Evolutionary conservation across 306 rosid genomes (phyloP).

Genomic region (Begonia masoniana): DNA sequence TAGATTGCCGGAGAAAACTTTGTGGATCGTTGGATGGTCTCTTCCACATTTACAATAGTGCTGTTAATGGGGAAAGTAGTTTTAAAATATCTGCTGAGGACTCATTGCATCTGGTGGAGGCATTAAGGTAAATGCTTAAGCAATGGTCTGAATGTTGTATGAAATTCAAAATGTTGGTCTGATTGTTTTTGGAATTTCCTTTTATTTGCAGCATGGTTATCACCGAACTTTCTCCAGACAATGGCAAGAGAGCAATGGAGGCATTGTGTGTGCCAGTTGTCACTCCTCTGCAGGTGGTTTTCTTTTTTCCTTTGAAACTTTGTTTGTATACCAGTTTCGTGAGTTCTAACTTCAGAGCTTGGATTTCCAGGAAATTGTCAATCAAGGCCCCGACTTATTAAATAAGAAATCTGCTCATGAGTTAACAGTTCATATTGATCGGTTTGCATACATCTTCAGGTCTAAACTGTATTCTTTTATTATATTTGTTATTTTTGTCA

Average conservation of each 20-base stretch:
- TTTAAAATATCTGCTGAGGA: slow-evolving; percentile 91
- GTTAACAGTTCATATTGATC: slow-evolving; percentile 88
- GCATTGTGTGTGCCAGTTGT: slow-evolving; percentile 88
- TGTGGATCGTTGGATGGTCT: slow-evolving; percentile 90
- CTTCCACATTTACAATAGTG: slow-evolving; percentile 74
- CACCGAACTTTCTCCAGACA: slow-evolving; percentile 84
- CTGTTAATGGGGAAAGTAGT: slow-evolving; percentile 80
- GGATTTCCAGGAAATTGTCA: slow-evolving; percentile 65
- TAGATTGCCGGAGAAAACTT: slow-evolving; percentile 94
- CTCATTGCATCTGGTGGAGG: slow-evolving; percentile 91
- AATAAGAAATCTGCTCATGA: slow-evolving; percentile 76
- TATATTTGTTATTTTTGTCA: slow-evolving; percentile 6
- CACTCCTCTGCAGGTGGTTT: slow-evolving; percentile 77
- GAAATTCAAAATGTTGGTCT: slow-evolving; percentile 14
- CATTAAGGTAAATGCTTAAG: slow-evolving; percentile 50
- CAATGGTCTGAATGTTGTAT: slow-evolving; percentile 6
- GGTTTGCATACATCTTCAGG: slow-evolving; percentile 97
- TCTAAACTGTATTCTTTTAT: slow-evolving; percentile 20
- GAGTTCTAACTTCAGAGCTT: slow-evolving; percentile 17
- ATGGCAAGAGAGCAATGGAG: slow-evolving; percentile 82
- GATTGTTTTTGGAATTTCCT: slow-evolving; percentile 11
- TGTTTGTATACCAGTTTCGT: slow-evolving; percentile 2
- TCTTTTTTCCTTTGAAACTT: slow-evolving; percentile 11
- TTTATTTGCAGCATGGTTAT: slow-evolving; percentile 61
- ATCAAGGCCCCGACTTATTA: slow-evolving; percentile 67